A percentile compares a stretch with the other conserved stretches of the same genome.
phyloP scores from a whole-genome alignment of 306 rosid species.

The Lathyrus aphaca region DNA sequence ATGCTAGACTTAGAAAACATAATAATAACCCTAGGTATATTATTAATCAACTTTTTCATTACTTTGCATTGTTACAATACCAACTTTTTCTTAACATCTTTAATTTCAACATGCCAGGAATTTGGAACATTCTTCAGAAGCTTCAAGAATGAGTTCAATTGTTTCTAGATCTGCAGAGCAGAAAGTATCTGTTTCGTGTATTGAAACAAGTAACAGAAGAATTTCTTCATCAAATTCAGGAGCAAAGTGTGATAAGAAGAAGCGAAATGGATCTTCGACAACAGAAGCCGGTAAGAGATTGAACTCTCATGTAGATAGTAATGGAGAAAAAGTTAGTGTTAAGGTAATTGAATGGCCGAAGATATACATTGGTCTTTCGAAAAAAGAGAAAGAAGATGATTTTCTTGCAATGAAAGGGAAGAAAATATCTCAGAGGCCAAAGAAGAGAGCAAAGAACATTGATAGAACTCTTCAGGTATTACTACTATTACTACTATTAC shows the following conservation, averaged over 20 bases:
- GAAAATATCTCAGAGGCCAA: slow-evolving; percentile 78
- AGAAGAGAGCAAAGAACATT: slow-evolving; percentile 75
- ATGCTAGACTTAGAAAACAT: slow-evolving; percentile 52
- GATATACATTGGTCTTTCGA: slow-evolving; percentile 60
- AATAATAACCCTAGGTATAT: slow-evolving; percentile 55
- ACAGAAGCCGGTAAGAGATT: slow-evolving; percentile 37
- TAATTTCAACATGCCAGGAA: slow-evolving; percentile 53
- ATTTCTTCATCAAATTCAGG: slow-evolving; percentile 38
- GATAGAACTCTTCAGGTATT: slow-evolving; percentile 65
- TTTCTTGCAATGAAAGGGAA: slow-evolving; percentile 83
- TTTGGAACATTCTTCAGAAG: slow-evolving; percentile 57
- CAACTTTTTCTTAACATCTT: neutral
- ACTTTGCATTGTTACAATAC: neutral
- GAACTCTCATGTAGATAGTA: slow-evolving; percentile 41
- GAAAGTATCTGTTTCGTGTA: slow-evolving; percentile 48
- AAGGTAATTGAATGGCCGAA: slow-evolving; percentile 67
- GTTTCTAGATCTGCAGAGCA: slow-evolving; percentile 54
- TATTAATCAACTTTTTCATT: slow-evolving; percentile 18
- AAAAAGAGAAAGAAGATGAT: slow-evolving; percentile 87
- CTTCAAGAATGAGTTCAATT: slow-evolving; percentile 52
- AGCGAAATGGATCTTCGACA: slow-evolving; percentile 50
- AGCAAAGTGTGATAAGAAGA: slow-evolving; percentile 56
- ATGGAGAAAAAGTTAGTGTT: slow-evolving; percentile 48
- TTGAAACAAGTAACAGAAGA: slow-evolving; percentile 57
- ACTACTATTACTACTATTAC: slow-evolving; percentile 1